These are phyloP conservation scores for Lablab purpureus DNA, from an alignment of 306 rosid genomes.

Conservation along the genomic window DNA sequence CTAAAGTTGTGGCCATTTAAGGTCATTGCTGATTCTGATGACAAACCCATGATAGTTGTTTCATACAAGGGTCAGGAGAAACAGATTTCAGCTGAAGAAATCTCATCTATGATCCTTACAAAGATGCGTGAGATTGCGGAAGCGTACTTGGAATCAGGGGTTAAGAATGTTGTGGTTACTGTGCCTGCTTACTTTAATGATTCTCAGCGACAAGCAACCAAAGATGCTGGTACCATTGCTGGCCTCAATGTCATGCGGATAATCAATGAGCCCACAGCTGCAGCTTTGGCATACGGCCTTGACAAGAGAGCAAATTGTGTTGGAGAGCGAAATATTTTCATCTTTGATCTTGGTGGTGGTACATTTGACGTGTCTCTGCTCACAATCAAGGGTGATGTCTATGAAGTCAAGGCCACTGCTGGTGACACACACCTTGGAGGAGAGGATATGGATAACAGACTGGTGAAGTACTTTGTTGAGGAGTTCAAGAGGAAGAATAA, in stretches of 20 bases:
- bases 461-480: conserved; percentile 20
- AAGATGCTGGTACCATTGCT: conserved; percentile 34
- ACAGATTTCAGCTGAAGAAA: conserved; percentile 52
- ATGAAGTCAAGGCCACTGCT: conserved; percentile 28
- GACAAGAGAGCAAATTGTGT: background rate
- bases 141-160: conserved; percentile 17
- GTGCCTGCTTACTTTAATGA: conserved; percentile 53
- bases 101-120: conserved; percentile 63
- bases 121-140: conserved; percentile 70
- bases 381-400: conserved; percentile 28
- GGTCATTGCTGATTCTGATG: conserved; percentile 38
- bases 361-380: conserved; percentile 47
- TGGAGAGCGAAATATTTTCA: conserved; percentile 26
- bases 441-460: conserved; percentile 36
- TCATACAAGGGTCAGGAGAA: conserved; percentile 60
- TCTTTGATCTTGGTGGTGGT: no score
- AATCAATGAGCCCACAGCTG: conserved; percentile 45
- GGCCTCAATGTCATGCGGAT: conserved; percentile 37
- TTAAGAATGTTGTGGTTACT: conserved; percentile 60
- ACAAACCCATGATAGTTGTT: conserved; percentile 60
- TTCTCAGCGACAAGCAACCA: conserved; percentile 40
- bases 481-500: conserved; percentile 31
- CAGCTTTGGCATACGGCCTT: conserved; percentile 42
- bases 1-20: conserved; percentile 58
- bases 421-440: conserved; percentile 45